Conservation (phyloP, 305 asterid genomes). For the Solanum hybrid region DNA sequence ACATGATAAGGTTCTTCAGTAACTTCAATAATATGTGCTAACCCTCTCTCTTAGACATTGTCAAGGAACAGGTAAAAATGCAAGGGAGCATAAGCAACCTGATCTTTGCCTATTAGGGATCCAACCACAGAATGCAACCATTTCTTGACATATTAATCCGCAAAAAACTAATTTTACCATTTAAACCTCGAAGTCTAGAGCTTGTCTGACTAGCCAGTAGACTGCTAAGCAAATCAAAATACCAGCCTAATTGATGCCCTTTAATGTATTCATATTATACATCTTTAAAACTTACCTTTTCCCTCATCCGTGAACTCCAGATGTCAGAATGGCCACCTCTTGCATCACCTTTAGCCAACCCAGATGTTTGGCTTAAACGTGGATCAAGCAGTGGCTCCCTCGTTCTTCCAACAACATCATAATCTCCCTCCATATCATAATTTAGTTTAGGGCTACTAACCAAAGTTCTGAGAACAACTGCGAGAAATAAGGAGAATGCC, state of each 20-base stretch:
- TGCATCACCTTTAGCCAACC: constrained; percentile 39
- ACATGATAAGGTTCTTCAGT: background rate
- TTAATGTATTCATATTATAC: background rate
- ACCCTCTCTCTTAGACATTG: background rate
- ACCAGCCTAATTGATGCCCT: background rate
- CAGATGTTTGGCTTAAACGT: constrained; percentile 37
- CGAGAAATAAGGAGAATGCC: constrained; percentile 52
- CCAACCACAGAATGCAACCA: background rate
- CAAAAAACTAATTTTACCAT: background rate
- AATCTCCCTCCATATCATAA: constrained; percentile 45
- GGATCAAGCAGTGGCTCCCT: constrained; percentile 62
- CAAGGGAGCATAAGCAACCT: background rate
- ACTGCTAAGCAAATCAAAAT: background rate
- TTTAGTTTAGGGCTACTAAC: constrained; percentile 39
- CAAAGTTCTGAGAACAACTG: constrained; percentile 57
- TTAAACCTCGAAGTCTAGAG: background rate
- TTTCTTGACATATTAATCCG: background rate
- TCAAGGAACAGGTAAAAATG: background rate
- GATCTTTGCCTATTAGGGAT: background rate
- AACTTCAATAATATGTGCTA: background rate
- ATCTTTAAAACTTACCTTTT: constrained; percentile 40
- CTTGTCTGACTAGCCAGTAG: background rate
- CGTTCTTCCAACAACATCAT: constrained; percentile 30
- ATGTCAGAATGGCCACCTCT: constrained; percentile 33
- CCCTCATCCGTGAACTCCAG: constrained; percentile 77